Conservation (phyloP, 2,329 filamentous ascomycete genomes). For the Claviceps maximensis region DNA sequence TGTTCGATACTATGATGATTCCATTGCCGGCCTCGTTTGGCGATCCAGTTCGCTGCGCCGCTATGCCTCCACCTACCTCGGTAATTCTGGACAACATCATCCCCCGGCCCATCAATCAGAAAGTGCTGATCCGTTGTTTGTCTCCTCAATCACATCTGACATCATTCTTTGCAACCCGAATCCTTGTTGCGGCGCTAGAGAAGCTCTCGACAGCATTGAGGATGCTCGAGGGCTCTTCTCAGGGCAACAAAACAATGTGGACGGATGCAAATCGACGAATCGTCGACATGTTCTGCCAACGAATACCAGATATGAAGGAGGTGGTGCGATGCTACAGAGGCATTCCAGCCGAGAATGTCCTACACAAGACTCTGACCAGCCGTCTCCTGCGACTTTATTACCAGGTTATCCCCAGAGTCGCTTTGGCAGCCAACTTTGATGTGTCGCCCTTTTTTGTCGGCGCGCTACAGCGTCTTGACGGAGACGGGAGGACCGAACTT, state of each 20-base stretch:
- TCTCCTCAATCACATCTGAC: constrained; percentile 66
- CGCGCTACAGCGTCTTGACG: constrained; percentile 49
- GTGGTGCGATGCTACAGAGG: constrained; percentile 61
- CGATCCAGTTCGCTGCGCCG: constrained; percentile 42
- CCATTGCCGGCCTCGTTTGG: constrained; percentile 63
- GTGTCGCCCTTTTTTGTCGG: constrained; percentile 64
- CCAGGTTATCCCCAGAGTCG: constrained; percentile 63
- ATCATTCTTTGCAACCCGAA: constrained; percentile 69
- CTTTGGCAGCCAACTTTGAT: constrained; percentile 76
- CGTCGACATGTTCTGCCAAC: constrained; percentile 59
- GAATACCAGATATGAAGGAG: constrained; percentile 72
- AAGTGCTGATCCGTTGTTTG: constrained; percentile 66
- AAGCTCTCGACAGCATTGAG: constrained; percentile 57
- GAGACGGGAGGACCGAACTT: constrained; percentile 38
- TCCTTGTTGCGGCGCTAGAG: constrained; percentile 64
- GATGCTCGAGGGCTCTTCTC: constrained; percentile 39
- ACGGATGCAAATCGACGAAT: constrained; percentile 53
- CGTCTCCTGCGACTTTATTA: constrained; percentile 77
- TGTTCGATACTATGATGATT: constrained; percentile 69
- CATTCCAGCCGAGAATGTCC: constrained; percentile 51
- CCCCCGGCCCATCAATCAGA: constrained; percentile 68
- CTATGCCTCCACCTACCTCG: constrained; percentile 64
- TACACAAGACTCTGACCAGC: constrained; percentile 68
- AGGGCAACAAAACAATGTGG: constrained; percentile 42
- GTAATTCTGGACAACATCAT: constrained; percentile 77